Percentiles rank a stretch among this genome's conserved stretches.
Evolutionary conservation across 1,284 basidiomycete species (phyloP).

Genomic region (Microbotryum lychnidis-dioicae): DNA sequence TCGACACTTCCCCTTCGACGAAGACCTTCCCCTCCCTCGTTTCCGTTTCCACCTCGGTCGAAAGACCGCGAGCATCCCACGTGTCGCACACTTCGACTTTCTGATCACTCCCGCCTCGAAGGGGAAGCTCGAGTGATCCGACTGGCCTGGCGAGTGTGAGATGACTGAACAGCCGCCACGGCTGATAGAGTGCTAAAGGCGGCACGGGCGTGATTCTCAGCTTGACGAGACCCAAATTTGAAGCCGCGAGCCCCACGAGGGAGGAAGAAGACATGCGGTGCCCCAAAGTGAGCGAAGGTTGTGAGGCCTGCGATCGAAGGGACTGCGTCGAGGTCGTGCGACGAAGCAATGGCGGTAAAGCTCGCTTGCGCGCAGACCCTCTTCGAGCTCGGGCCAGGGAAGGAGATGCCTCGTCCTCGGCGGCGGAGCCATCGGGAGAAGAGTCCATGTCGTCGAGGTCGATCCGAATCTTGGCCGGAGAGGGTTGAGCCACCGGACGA

Average conservation of each 20-base stretch:
- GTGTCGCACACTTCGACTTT: neutral
- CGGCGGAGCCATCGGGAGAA: too few species aligned
- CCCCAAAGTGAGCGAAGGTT: constrained; percentile 6
- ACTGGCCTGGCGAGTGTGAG: too few species aligned
- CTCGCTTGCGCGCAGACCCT: too few species aligned
- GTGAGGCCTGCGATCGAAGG: neutral
- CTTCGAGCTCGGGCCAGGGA: too few species aligned
- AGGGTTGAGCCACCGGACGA: neutral
- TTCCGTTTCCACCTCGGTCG: neutral
- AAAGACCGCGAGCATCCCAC: neutral
- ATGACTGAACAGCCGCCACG: too few species aligned
- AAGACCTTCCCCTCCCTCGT: neutral
- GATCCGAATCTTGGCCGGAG: neutral
- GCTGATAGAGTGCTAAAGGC: too few species aligned
- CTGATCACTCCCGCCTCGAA: neutral
- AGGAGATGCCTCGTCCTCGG: too few species aligned
- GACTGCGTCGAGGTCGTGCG: neutral
- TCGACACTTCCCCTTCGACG: neutral
- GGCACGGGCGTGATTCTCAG: too few species aligned
- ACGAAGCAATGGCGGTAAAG: neutral
- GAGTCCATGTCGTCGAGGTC: neutral
- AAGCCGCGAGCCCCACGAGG: neutral
- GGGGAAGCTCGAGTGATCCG: neutral
- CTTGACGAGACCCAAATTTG: too few species aligned
- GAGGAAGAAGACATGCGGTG: neutral